Evolutionary conservation across 1,139 yeast species (phyloP), one percentile per base, ranked within the genome.

Genomic region (Suhomyces kunorum): DNA sequence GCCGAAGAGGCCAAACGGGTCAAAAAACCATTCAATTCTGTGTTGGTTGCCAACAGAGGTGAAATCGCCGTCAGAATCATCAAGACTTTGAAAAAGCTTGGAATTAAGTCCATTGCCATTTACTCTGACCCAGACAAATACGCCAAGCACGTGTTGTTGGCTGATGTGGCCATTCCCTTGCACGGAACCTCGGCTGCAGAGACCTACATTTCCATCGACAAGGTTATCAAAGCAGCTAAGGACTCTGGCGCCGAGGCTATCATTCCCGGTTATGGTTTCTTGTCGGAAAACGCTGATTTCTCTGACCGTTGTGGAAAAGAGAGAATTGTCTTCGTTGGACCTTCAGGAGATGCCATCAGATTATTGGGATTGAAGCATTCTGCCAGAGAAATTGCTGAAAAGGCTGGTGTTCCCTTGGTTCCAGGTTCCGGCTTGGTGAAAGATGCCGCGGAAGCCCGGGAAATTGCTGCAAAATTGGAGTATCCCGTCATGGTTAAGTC

Each of bases 401-500:
- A 73, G 33, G 97, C 98, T 6, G 83, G 83, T 34, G 98, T 92
- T 35, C 98, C 98, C 4, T 72, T 92, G 45, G 97, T 89, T 40
- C 98, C 98, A 11, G 98, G 98, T 32, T 85, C 96, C 9, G 94
- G 87, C 6, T 74, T 92, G 49, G 80, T 92, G 28, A 71, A 76
- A 3, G 69, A 78, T 45, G 74, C 88, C 6, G 74, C 74, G 15
- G 96, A 87, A 54, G 98, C 98, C 4, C 70, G 73, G 44, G 74
- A 68, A 45, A 78, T 83, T 48, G 98, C 97, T n/a, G 81, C 78
- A 16, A 69, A 78, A 51, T 73, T 92, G 41, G 88, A 81, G 47
- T 92, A 87, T 56, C 98, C 98, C 18, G 79, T 92, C 32, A 92
- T 92, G 98, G 87, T 92, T 39, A 92, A 92, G 66, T 86, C 96